Base-by-base conservation (phyloP, 305 asterid species). In the Fraxinus floribunda region DNA sequence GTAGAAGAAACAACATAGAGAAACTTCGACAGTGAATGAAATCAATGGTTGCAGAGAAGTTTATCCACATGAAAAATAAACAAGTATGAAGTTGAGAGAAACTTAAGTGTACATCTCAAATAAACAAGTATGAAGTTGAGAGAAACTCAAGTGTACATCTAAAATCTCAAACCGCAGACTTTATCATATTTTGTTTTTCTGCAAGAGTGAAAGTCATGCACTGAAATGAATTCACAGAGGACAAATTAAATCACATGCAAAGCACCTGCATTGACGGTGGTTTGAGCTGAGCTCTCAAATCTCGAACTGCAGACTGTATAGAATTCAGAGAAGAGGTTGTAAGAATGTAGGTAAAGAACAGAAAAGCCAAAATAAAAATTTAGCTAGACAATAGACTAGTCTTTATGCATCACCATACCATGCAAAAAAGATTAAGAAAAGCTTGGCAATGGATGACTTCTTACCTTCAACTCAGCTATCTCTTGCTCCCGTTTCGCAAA, bases 401-500 rank as follows among this genome's bases (percentile, higher is more conserved):
- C 32, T 20, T 62, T 62, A 70, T 70, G 39, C 38, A 70, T 29
- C 75, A 26, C 75, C 36, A 64, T 24, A 24, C 35, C 73, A 64
- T 20, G 73, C 35, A 64, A 64, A 64, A 22, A 26, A 64, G n/a
- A 64, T 24, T 22, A 64, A 64, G 35, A 64, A 52, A 75, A 49
- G 36, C 20, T 16, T n/a, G 4, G 4, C 78, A 24, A 79, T 3
- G 22, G 9, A 15, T 15, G 75, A 80, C 74, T 76, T 78, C 83
- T 75, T 76, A 92, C 98, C 98, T 95, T 95, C 89, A 95, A 86
- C 83, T 95, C 99, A 86, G 99, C 97, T 87, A 95, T 95, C 92
- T 95, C 99, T 88, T 93, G 99, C 89, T 95, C 99, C 80, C 99
- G 92, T 84, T 95, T 95, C 16, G 98, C 98, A 91, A 95, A 94